phyloP scores from a whole-genome alignment of 2,329 filamentous ascomycete genomes.

The Chrysoporthe cubensis region DNA sequence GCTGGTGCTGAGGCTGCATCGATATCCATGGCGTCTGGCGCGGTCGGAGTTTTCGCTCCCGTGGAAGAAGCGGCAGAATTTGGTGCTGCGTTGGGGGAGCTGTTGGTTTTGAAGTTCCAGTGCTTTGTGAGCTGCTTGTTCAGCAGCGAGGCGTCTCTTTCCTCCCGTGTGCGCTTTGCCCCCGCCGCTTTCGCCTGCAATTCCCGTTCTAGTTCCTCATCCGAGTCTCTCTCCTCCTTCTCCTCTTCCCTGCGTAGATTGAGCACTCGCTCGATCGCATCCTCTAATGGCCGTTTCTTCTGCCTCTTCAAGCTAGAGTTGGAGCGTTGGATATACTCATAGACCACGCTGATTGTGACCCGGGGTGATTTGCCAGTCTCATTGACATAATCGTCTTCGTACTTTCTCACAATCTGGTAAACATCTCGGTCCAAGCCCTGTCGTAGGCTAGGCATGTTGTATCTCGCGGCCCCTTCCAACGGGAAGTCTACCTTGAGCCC shows the following conservation, averaged over 20 bases:
- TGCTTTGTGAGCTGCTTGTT: slow-evolving; percentile 48
- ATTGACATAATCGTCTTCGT: slow-evolving; percentile 62
- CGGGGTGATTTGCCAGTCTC: slow-evolving; percentile 27
- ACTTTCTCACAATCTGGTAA: slow-evolving; percentile 77
- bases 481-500: neutral
- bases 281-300: slow-evolving; percentile 80
- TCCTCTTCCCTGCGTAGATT: slow-evolving; percentile 70
- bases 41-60: slow-evolving; percentile 31
- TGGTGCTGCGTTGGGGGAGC: slow-evolving; percentile 22
- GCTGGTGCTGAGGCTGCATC: slow-evolving; percentile 36
- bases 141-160: slow-evolving; percentile 38
- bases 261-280: slow-evolving; percentile 82
- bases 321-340: slow-evolving; percentile 79
- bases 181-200: slow-evolving; percentile 34
- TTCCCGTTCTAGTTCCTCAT: slow-evolving; percentile 46
- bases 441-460: slow-evolving; percentile 44
- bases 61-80: slow-evolving; percentile 16
- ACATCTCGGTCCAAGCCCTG: slow-evolving; percentile 70
- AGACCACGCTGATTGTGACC: slow-evolving; percentile 66
- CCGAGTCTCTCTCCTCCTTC: slow-evolving; percentile 56
- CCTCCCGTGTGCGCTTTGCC: slow-evolving; percentile 30
- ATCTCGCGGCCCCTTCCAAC: neutral
- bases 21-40: slow-evolving; percentile 32
- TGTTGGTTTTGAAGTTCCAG: slow-evolving; percentile 40
- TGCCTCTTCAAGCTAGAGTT: slow-evolving; percentile 85